Evolutionary conservation across 768 basidiomycete species (phyloP).

Genomic region (Leccinum rimulosum): DNA sequence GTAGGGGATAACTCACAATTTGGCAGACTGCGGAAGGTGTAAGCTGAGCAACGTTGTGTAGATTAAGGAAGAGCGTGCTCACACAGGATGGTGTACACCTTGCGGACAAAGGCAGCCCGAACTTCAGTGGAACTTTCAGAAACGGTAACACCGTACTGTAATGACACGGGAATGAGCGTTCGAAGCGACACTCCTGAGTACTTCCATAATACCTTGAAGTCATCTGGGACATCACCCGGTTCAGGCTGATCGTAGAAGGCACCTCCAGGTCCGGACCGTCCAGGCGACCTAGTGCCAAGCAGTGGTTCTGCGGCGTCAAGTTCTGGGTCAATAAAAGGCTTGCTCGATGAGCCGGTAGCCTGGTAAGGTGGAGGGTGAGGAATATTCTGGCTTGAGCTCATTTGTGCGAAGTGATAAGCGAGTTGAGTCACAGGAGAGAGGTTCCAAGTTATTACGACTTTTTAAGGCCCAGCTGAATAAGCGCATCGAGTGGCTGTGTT

Average conservation of each 20-base stretch:
- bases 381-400: conserved; percentile 51
- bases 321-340: conserved; percentile 32
- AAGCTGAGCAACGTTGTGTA: not conserved
- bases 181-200: not conserved
- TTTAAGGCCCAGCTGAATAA: conserved; percentile 26
- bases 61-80: conserved; percentile 32
- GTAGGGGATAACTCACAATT: conserved; percentile 48
- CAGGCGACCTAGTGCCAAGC: conserved; percentile 46
- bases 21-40: conserved; percentile 53
- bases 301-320: conserved; percentile 54
- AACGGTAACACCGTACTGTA: conserved; percentile 77
- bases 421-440: not conserved
- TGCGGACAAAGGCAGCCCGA: conserved; percentile 82
- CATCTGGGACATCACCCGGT: conserved; percentile 79
- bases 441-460: conserved; percentile 5
- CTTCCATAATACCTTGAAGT: conserved; percentile 77
- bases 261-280: conserved; percentile 22
- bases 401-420: conserved; percentile 35
- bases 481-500: conserved; percentile 24
- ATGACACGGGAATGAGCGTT: conserved; percentile 8
- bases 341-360: conserved; percentile 38
- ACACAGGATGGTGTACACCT: conserved; percentile 90
- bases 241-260: conserved; percentile 75
- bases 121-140: conserved; percentile 77
- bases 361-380: conserved; percentile 60